These are phyloP conservation scores for Nicotiana benthamiana DNA, from an alignment of 257 asterid species.

Conservation along the genomic window DNA sequence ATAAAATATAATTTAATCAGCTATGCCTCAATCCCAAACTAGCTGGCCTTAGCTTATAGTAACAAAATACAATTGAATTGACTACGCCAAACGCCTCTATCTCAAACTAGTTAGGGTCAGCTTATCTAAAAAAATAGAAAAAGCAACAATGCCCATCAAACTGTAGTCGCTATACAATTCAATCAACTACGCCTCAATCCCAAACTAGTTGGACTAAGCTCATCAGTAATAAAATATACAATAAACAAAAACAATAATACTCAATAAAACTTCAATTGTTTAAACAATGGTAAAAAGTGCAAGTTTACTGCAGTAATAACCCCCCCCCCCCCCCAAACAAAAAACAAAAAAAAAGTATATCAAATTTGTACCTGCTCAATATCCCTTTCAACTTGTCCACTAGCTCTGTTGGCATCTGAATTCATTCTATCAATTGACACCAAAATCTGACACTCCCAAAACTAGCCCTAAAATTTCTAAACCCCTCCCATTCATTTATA, in stretches of 20 bases:
- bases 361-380: constrained; percentile 47
- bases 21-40: neutral
- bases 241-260: neutral
- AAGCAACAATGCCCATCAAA: neutral
- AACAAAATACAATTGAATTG: neutral
- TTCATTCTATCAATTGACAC: constrained; percentile 62
- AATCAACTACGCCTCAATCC: neutral
- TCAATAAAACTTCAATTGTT: neutral
- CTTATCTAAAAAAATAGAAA: neutral
- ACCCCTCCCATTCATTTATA: neutral
- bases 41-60: neutral
- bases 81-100: neutral
- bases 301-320: neutral
- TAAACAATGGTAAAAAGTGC: neutral
- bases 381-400: constrained; percentile 69
- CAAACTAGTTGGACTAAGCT: neutral
- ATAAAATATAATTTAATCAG: neutral
- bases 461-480: constrained; percentile 29
- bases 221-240: neutral
- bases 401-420: constrained; percentile 54
- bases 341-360: too few species aligned
- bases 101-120: neutral
- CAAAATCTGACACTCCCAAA: constrained; percentile 23
- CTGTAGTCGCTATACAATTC: neutral
- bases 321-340: too few species aligned